Evolutionary conservation across 345 rosid species (phyloP).

Genomic region (Gynandropsis gynandra): DNA sequence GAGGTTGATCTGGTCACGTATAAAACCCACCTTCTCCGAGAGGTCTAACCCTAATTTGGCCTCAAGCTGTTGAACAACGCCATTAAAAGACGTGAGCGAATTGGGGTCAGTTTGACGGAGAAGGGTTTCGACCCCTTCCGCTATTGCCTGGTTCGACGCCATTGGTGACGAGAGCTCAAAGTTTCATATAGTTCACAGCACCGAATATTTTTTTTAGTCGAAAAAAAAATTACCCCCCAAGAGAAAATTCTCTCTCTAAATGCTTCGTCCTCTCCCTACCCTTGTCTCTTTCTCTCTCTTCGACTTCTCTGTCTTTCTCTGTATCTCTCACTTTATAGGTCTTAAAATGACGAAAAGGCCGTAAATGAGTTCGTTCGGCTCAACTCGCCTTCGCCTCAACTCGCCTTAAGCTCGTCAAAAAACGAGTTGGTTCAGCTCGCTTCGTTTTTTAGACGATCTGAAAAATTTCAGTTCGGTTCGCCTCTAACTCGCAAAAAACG

Average conservation of each 20-base stretch:
- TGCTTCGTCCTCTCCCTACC: conserved; percentile 1
- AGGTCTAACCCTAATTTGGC: conserved; percentile 77
- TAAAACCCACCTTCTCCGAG: conserved; percentile 71
- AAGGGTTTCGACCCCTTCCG: conserved; percentile 65
- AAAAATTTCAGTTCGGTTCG: too few species aligned
- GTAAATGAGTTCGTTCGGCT: too few species aligned
- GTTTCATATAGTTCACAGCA: conserved; percentile 4
- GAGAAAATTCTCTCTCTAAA: background rate
- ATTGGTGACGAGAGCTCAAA: conserved; percentile 27
- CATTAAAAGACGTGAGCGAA: conserved; percentile 56
- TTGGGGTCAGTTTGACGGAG: conserved; percentile 68
- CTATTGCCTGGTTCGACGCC: conserved; percentile 88
- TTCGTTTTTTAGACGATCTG: too few species aligned
- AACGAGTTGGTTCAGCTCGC: too few species aligned
- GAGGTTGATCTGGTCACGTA: conserved; percentile 68
- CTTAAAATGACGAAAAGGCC: conserved; percentile 3
- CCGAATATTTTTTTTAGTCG: too few species aligned
- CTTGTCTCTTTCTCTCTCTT: conserved; percentile 24
- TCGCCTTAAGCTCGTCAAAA: too few species aligned
- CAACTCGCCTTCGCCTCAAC: too few species aligned
- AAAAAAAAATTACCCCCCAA: conserved; percentile 16
- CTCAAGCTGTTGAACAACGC: conserved; percentile 76
- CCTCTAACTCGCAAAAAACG: too few species aligned
- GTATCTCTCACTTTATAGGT: conserved; percentile 20
- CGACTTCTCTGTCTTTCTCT: conserved; percentile 15